Conservation (phyloP, 768 basidiomycete genomes). For the Lactarius quietus region DNA sequence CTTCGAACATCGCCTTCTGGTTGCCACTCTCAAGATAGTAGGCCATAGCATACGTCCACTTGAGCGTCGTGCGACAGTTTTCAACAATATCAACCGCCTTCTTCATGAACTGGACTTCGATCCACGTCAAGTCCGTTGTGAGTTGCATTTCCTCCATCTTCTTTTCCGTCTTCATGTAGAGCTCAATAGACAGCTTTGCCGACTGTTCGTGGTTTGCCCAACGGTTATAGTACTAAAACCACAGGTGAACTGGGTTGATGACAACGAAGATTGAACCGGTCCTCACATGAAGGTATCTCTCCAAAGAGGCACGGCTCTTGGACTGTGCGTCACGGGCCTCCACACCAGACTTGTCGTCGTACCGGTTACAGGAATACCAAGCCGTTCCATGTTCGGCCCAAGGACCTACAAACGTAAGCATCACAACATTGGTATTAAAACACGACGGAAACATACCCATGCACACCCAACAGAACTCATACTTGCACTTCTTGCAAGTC, state of each 20-base stretch:
- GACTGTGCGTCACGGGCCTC: slow-evolving; percentile 92
- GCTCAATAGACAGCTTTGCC: slow-evolving; percentile 90
- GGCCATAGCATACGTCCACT: slow-evolving; percentile 99
- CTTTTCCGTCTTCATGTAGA: slow-evolving; percentile 96
- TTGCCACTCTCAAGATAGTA: slow-evolving; percentile 92
- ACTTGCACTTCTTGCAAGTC: slow-evolving; percentile 99
- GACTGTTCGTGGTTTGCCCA: slow-evolving; percentile 99
- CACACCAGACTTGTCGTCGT: slow-evolving; percentile 85
- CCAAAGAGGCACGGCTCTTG: slow-evolving; percentile 82
- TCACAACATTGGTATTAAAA: slow-evolving; percentile 33
- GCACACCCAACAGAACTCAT: slow-evolving; percentile 99
- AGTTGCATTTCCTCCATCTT: slow-evolving; percentile 99
- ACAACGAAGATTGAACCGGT: background rate
- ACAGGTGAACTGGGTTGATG: slow-evolving; percentile 1
- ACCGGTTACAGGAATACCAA: slow-evolving; percentile 98
- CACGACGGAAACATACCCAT: slow-evolving; percentile 58
- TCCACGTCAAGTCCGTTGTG: slow-evolving; percentile 90
- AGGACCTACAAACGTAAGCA: slow-evolving; percentile 55
- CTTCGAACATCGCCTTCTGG: slow-evolving; percentile 93
- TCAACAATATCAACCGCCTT: slow-evolving; percentile 93
- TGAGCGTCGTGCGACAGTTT: slow-evolving; percentile 90
- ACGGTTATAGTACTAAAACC: slow-evolving; percentile 89
- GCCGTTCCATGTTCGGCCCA: slow-evolving; percentile 97
- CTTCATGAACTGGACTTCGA: slow-evolving; percentile 98
- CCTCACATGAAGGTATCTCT: slow-evolving; percentile 91